Conservation (phyloP, 257 asterid genomes). For the Orobanche coerulescens region DNA sequence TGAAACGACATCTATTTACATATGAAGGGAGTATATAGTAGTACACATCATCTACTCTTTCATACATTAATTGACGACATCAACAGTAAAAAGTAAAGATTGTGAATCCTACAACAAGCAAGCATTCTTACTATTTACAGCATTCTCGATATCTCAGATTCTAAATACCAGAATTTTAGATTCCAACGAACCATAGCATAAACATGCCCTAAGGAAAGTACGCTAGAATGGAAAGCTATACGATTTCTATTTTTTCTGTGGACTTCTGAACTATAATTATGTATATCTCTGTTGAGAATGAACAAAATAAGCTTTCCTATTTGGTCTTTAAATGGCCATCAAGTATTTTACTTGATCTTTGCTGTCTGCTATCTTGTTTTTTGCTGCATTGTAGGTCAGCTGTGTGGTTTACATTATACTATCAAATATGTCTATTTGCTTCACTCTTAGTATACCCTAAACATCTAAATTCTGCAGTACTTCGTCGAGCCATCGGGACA, state of each 20-base stretch:
- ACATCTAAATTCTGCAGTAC: slow-evolving; percentile 29
- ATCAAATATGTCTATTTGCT: not conserved
- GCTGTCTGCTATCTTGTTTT: not conserved
- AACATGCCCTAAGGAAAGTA: not conserved
- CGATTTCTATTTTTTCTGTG: not conserved
- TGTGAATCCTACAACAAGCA: too few relatives aligned
- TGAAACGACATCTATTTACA: too few relatives aligned
- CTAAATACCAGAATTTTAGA: too few relatives aligned
- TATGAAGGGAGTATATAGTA: too few relatives aligned
- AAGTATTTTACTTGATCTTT: not conserved
- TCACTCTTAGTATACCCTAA: not conserved
- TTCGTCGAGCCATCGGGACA: slow-evolving; percentile 31
- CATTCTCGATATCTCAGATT: too few relatives aligned
- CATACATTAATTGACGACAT: too few relatives aligned
- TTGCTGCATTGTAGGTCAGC: not conserved
- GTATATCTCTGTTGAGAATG: too few relatives aligned
- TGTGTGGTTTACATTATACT: not conserved
- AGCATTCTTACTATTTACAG: too few relatives aligned
- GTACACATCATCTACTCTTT: too few relatives aligned
- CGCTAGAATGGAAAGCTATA: not conserved
- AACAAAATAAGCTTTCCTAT: not conserved
- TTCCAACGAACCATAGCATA: too few relatives aligned
- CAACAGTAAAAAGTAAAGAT: too few relatives aligned
- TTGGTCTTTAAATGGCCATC: not conserved
- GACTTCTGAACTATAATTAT: not conserved